Evolutionary conservation across 768 basidiomycete genomes (phyloP), one percentile per base, ranked within the genome.

Genomic region (Dioszegia aurantiaca): DNA sequence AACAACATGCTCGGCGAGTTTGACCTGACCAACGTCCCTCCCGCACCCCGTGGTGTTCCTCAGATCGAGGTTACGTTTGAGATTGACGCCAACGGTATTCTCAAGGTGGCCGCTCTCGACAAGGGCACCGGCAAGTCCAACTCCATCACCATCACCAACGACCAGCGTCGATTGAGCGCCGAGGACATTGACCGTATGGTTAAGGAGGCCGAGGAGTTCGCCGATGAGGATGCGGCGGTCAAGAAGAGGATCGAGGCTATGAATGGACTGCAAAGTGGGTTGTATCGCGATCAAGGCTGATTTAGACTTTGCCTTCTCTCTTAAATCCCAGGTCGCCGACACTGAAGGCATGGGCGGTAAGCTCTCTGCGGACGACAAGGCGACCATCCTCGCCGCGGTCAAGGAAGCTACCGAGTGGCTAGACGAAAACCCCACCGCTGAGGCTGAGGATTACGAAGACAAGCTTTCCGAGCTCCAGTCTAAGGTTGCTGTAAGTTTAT

Each of bases 161-260:
- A 95, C 82, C 93, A 97, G 82, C 91, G 92, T 42, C 90, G 93
- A 78, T 80, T 98, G 67, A 91, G 89, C 63, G 90, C 94, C 81
- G 93, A 97, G 78, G 93, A 97, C 76, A 97, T 97, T 62, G 93
- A 98, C 78, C 88, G 91, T 76, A 98, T 98, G 93, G 90, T 97
- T 42, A 75, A 78, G 60, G 93, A 95, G 76, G 93, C 93, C 55
- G 92, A 94, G 84, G 86, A 91, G 71, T 93, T 64, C 44, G 73
- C 73, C 52, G 75, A 76, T 60, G 75, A 76, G 60, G 75, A 76
- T 49, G 75, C 73, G 21, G 73, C 70, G n/a, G 58, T 78, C 68
- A 74, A 73, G 72, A 79, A 79, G 78, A 76, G 69, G 69, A 75
- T 79, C 56, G 80, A 80, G 65, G 66, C 79, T 36, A 68, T 74